A percentile compares a stretch with the other conserved stretches of the same genome.
These are phyloP conservation scores for Peronospora destructor DNA, from an alignment of 352 stramenopile genomes.

Conservation along the genomic window DNA sequence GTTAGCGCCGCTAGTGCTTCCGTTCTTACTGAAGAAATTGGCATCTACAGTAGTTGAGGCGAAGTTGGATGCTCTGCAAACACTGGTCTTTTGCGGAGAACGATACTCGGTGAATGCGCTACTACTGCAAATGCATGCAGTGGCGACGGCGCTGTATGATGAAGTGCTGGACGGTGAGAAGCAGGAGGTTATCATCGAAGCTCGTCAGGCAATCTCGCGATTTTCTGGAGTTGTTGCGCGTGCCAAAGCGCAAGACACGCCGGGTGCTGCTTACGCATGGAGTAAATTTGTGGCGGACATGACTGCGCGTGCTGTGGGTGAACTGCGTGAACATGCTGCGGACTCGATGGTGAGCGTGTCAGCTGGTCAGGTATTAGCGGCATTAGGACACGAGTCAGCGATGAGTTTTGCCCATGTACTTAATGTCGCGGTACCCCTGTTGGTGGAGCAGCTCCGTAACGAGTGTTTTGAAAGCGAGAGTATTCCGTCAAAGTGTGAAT, in stretches of 20 bases:
- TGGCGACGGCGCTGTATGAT: slow-evolving; percentile 69
- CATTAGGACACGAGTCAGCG: slow-evolving; percentile 58
- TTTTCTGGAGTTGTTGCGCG: slow-evolving; percentile 58
- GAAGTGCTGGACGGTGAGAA: slow-evolving; percentile 82
- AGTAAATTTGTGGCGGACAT: slow-evolving; percentile 81
- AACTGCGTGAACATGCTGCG: slow-evolving; percentile 61
- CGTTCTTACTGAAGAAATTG: slow-evolving; percentile 87
- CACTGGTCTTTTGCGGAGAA: slow-evolving; percentile 76
- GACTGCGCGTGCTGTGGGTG: slow-evolving; percentile 51
- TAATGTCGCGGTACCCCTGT: slow-evolving; percentile 46
- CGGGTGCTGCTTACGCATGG: slow-evolving; percentile 68
- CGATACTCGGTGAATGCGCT: slow-evolving; percentile 74
- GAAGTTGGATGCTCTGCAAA: slow-evolving; percentile 77
- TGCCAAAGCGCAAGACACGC: slow-evolving; percentile 45
- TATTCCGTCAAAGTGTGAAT: slow-evolving; percentile 58
- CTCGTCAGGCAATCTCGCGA: slow-evolving; percentile 52
- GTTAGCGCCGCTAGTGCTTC: slow-evolving; percentile 71
- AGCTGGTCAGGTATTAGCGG: slow-evolving; percentile 58
- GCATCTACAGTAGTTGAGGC: slow-evolving; percentile 65
- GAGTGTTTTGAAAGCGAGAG: slow-evolving; percentile 25
- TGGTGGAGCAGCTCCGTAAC: slow-evolving; percentile 54
- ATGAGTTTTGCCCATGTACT: slow-evolving; percentile 69
- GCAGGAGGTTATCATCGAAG: slow-evolving; percentile 65
- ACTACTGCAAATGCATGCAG: slow-evolving; percentile 58
- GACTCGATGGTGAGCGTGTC: slow-evolving; percentile 79